Evolutionary conservation across 441 rosid genomes (phyloP).

Genomic region (Manihot esculenta): DNA sequence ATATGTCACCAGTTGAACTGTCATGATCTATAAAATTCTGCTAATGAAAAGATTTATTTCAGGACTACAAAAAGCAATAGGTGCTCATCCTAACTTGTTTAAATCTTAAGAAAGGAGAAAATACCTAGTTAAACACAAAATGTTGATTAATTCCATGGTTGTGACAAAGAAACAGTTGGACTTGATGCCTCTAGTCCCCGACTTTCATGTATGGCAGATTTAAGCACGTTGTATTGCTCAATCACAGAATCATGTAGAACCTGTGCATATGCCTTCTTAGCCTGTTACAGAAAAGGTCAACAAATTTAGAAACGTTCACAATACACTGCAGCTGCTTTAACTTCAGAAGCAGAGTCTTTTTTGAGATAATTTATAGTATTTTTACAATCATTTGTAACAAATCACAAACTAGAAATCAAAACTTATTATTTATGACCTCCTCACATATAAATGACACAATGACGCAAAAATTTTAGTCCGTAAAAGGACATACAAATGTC

Average conservation of each 20-base stretch:
- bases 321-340: neutral
- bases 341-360: no score
- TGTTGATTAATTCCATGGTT: slow-evolving; percentile 62
- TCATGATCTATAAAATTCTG: neutral
- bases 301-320: slow-evolving; percentile 21
- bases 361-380: no score
- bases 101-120: slow-evolving; percentile 14
- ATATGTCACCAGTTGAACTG: neutral
- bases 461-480: no score
- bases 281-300: slow-evolving; percentile 45
- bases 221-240: slow-evolving; percentile 67
- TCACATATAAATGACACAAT: no score
- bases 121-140: slow-evolving; percentile 33
- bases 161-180: slow-evolving; percentile 63
- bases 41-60: neutral
- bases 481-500: no score
- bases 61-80: neutral
- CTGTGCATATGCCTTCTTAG: slow-evolving; percentile 56
- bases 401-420: no score
- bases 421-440: no score
- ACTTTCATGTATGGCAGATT: slow-evolving; percentile 60
- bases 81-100: slow-evolving; percentile 3
- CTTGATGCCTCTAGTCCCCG: slow-evolving; percentile 65
- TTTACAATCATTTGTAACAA: no score
- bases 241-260: slow-evolving; percentile 54